These are phyloP conservation scores for Cylindrotheca closterium DNA, from an alignment of 108 stramenopile genomes.

Conservation along the genomic window DNA sequence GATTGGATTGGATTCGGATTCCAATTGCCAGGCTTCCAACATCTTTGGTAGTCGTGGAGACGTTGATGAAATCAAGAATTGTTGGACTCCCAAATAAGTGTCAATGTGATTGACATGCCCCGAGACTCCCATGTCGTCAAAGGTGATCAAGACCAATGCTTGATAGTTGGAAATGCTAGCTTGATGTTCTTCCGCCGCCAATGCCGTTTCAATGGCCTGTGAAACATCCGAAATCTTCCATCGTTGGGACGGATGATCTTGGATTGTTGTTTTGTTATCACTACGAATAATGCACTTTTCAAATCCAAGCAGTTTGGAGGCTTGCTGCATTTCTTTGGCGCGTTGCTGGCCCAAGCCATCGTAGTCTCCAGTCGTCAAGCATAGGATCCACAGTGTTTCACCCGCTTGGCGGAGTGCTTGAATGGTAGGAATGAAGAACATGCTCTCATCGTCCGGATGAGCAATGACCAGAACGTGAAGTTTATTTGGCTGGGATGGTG, in stretches of 20 bases:
- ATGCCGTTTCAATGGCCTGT: constrained; percentile 9
- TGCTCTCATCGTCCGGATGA: constrained; percentile 72
- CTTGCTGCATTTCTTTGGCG: constrained; percentile 49
- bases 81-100: constrained; percentile 54
- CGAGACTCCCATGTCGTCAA: constrained; percentile 73
- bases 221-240: constrained; percentile 22
- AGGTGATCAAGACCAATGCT: constrained; percentile 51
- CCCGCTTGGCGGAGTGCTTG: constrained; percentile 22
- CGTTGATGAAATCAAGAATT: constrained; percentile 18
- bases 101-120: constrained; percentile 84
- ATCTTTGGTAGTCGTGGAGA: not conserved
- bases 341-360: constrained; percentile 68
- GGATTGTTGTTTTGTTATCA: constrained; percentile 1
- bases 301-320: constrained; percentile 47
- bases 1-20: constrained; percentile 38
- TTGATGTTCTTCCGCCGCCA: constrained; percentile 2
- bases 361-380: constrained; percentile 79
- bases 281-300: constrained; percentile 12
- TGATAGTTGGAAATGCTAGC: constrained; percentile 6
- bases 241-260: constrained; percentile 38
- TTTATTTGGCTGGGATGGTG: no score
- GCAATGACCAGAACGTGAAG: constrained; percentile 45
- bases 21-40: constrained; percentile 40
- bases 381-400: constrained; percentile 54
- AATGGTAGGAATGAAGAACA: constrained; percentile 81